Percentiles rank a stretch among this genome's conserved stretches.
These are phyloP conservation scores for Lichtheimia ornata DNA, from an alignment of 371 early-diverging fungal genomes.

Conservation along the genomic window DNA sequence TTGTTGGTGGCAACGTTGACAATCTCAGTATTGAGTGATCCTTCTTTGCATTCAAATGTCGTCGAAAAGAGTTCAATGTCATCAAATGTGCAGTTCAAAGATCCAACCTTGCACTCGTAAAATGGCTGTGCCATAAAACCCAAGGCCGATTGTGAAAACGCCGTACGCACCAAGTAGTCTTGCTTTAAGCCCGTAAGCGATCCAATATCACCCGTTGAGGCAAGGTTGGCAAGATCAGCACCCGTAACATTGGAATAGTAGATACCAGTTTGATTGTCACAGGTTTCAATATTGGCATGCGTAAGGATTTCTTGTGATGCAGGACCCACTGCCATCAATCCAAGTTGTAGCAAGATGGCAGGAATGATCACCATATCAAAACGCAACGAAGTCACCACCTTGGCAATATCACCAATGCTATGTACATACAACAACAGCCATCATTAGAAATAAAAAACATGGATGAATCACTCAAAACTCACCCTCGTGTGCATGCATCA, in stretches of 20 bases:
- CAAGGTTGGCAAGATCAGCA: constrained; percentile 8
- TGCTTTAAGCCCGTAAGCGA: constrained; percentile 10
- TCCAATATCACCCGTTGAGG: neutral
- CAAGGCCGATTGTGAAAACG: constrained; percentile 5
- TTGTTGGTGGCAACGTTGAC: constrained; percentile 8
- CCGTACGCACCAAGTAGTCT: constrained; percentile 10
- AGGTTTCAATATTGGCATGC: neutral
- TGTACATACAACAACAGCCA: neutral
- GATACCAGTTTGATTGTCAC: constrained; percentile 2
- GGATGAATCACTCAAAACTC: constrained; percentile 3
- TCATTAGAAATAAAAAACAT: neutral
- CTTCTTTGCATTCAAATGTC: constrained; percentile 5
- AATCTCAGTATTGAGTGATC: constrained; percentile 10
- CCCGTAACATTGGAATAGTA: constrained; percentile 4
- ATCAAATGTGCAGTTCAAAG: constrained; percentile 11
- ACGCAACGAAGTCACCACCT: neutral
- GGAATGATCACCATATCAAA: constrained; percentile 12
- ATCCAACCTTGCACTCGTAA: neutral
- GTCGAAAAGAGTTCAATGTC: constrained; percentile 1
- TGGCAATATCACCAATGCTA: constrained; percentile 1
- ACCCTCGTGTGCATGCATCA: constrained; percentile 26
- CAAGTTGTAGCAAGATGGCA: constrained; percentile 9
- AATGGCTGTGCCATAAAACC: constrained; percentile 1
- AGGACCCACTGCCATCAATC: constrained; percentile 18
- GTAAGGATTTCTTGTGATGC: constrained; percentile 13